These are phyloP conservation scores for Stemphylium beticola DNA, from an alignment of 2,329 filamentous ascomycete species.

Conservation along the genomic window DNA sequence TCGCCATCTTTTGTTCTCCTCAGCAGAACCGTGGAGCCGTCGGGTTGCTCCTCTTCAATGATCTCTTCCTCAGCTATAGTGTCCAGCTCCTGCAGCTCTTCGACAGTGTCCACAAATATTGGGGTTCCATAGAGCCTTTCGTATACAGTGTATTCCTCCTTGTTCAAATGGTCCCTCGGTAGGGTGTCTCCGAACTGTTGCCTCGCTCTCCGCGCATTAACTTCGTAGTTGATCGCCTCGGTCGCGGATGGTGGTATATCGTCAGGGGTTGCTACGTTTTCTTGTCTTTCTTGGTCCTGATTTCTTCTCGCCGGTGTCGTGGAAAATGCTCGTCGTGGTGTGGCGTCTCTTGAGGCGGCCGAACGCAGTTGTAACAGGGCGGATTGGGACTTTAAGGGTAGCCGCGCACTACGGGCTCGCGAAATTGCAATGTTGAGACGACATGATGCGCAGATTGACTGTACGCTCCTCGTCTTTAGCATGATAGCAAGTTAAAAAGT, in stretches of 20 bases:
- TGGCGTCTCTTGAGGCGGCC: slow-evolving; percentile 11
- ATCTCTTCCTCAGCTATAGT: slow-evolving; percentile 57
- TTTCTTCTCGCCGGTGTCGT: slow-evolving; percentile 22
- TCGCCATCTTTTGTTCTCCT: slow-evolving; percentile 63
- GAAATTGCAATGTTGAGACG: slow-evolving; percentile 38
- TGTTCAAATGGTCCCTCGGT: slow-evolving; percentile 72
- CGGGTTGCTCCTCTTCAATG: slow-evolving; percentile 37
- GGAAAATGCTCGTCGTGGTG: slow-evolving; percentile 32
- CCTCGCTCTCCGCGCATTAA: slow-evolving; percentile 71
- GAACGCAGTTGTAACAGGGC: slow-evolving; percentile 20
- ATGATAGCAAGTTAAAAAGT: slow-evolving; percentile 28
- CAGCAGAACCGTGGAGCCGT: slow-evolving; percentile 54
- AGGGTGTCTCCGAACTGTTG: slow-evolving; percentile 78
- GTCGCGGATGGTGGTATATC: slow-evolving; percentile 15
- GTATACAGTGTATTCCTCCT: slow-evolving; percentile 76
- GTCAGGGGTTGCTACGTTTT: slow-evolving; percentile 1
- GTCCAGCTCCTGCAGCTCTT: slow-evolving; percentile 50
- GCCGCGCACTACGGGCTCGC: slow-evolving; percentile 33
- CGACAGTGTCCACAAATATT: slow-evolving; percentile 66
- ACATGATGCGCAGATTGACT: slow-evolving; percentile 43
- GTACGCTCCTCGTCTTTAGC: slow-evolving; percentile 38
- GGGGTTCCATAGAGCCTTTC: slow-evolving; percentile 82
- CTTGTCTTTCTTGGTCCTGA: slow-evolving; percentile 14
- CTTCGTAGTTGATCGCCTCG: slow-evolving; percentile 57
- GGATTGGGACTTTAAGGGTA: slow-evolving; percentile 21